Evolutionary conservation across 176 grass and related monocot species (phyloP).

Genomic region (Otatea glauca): DNA sequence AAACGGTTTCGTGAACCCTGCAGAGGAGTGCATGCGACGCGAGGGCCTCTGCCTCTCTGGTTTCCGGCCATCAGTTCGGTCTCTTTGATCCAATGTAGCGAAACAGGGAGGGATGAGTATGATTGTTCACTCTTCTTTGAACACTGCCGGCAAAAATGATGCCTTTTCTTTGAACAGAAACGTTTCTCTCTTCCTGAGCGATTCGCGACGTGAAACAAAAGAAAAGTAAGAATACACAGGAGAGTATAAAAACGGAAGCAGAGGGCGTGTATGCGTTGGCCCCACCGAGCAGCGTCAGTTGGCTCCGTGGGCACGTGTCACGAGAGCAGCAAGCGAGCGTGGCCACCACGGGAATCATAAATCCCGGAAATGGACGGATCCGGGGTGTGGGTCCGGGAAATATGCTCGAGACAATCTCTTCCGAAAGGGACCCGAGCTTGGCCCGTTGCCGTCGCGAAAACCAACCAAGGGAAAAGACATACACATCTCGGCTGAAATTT

Average conservation of each 20-base stretch:
- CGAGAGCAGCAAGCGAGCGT: not conserved
- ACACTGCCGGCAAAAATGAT: not conserved
- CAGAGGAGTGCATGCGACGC: not conserved
- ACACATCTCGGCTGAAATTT: too few relatives aligned
- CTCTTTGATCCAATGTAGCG: not conserved
- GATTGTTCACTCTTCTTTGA: not conserved
- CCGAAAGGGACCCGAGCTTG: not conserved
- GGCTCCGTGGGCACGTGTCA: not conserved
- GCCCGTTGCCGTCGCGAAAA: not conserved
- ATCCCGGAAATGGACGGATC: not conserved
- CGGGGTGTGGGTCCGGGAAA: not conserved
- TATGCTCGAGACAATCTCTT: not conserved
- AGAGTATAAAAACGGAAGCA: not conserved
- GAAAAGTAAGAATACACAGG: not conserved
- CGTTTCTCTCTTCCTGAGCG: too few relatives aligned
- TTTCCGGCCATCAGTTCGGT: too few relatives aligned
- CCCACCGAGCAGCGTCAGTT: not conserved
- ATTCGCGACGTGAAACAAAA: too few relatives aligned
- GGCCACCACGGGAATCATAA: conserved; percentile 23
- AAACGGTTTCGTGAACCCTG: too few relatives aligned
- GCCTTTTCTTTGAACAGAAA: not conserved
- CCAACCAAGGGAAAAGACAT: not conserved
- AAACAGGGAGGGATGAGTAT: not conserved
- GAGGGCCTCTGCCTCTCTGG: too few relatives aligned
- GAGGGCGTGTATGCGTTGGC: not conserved